Base-by-base conservation (phyloP, 805 yeast genomes). In the Isabelozyma rhagii region DNA sequence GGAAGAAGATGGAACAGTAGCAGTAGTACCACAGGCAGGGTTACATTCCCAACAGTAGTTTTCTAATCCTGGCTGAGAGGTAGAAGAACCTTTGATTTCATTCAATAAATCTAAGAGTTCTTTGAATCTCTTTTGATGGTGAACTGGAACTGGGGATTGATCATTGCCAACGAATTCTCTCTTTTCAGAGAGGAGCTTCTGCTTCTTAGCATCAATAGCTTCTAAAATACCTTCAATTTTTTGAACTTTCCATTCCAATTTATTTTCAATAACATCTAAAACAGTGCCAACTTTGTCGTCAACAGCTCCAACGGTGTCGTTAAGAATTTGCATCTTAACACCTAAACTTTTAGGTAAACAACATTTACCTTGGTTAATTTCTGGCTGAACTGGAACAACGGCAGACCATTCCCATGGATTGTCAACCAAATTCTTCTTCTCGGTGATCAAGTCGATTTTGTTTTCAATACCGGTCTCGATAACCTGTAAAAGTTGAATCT, bases 341-440 rank as follows among this genome's bases (percentile, higher is more conserved):
- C 50, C 49, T 49, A 64, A 62, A 27, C 48, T 51, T 27, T 50
- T 48, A 28, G 67, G 68, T 47, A 64, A 58, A 55, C 67, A 63
- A 55, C 61, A 60, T 49, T 56, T 55, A 41, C 58, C 59, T 15
- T 47, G 39, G 15, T 51, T 41, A 34, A 43, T 46, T 14, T 50
- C 47, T 39, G 67, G 62, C 44, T 59, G 52, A 21, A 64, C 58
- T 6, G 59, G 36, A 45, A 64, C 49, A 21, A 59, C 46, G 18
- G 60, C 56, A 29, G 64, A 49, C 67, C 67, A 63, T 48, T 59
- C 44, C 38, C 55, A 52, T 45, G 53, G 46, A 47, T 56, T 54
- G 11, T 46, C 51, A 29, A 61, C 53, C 13, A 11, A 13, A 6
- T 10, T 28, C 8, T 46, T 34, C 8, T 36, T 31, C 11, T 41